Base-by-base conservation (phyloP, 495 filamentous ascomycete species). In the Oidiodendron maius region DNA sequence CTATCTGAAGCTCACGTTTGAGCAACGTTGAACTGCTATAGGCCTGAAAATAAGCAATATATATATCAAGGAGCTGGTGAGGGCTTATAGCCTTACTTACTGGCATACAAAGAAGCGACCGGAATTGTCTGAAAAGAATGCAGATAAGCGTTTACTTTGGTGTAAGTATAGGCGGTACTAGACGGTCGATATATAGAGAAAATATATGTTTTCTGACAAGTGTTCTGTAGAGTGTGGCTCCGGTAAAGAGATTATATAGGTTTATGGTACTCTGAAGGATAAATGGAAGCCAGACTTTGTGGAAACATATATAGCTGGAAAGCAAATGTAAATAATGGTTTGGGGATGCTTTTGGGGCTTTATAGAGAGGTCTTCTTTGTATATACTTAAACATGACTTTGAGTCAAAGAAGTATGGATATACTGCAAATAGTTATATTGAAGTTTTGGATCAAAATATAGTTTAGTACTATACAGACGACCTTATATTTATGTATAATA, bases 181-280 rank as follows among this genome's bases (percentile, higher is more conserved):
- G 43, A 40, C 17, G 15, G 28, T 46, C 12, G 37, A 48, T 18
- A 10, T 36, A 24, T 48, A 41, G 40, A 45, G 32, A 24, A 48
- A 52, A 48, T 56, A 52, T 42, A 60, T 60, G 40, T 60, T 46
- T 44, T 43, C 42, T 26, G 50, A 59, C 34, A 54, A 59, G 42
- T 57, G 49, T 46, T 53, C 44, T 15, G 54, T 28, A 38, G 44
- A 60, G 56, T 45, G 49, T n/a, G 50, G 53, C 20, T 44, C 41
- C 35, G 47, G 55, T 3, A 22, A 46, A 38, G 38, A 12, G 21
- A 20, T 11, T 10, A 35, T 35, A 32, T 61, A 28, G 52, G 48
- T 46, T 16, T 61, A 50, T 25, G 16, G 48, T 18, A 44, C 18
- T 59, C 25, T 59, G 51, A 32, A 55, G 32, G 46, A 38, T 24